phyloP scores from a whole-genome alignment of 2,329 filamentous ascomycete species.

The Coniella lustricola region DNA sequence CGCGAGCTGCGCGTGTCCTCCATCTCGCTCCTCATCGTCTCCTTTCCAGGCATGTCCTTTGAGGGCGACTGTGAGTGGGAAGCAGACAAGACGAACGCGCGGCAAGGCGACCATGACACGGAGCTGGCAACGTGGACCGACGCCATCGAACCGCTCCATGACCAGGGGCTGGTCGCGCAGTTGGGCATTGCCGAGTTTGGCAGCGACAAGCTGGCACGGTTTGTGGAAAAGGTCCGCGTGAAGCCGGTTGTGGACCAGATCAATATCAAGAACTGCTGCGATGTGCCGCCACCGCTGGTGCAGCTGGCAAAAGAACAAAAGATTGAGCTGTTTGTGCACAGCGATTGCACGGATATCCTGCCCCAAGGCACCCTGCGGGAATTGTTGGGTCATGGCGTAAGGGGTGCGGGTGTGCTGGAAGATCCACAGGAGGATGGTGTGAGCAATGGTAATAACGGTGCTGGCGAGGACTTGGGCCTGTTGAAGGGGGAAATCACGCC shows the following conservation, averaged over 20 bases:
- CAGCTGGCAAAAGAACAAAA: conserved; percentile 73
- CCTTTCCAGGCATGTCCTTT: conserved; percentile 88
- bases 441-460: conserved; percentile 13
- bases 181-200: conserved; percentile 91
- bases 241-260: conserved; percentile 87
- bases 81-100: conserved; percentile 54
- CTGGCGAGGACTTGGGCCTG: too few relatives aligned
- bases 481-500: conserved; percentile 73
- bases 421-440: conserved; percentile 34
- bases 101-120: conserved; percentile 59
- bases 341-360: conserved; percentile 87
- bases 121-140: conserved; percentile 62
- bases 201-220: conserved; percentile 69
- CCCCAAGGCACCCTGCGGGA: conserved; percentile 79
- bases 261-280: conserved; percentile 92
- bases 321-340: conserved; percentile 87
- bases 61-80: conserved; percentile 86
- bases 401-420: conserved; percentile 70
- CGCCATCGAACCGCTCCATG: conserved; percentile 62
- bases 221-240: conserved; percentile 64
- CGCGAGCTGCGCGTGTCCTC: conserved; percentile 69
- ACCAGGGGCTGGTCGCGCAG: conserved; percentile 58
- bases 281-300: conserved; percentile 81
- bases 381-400: conserved; percentile 64
- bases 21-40: conserved; percentile 85